phyloP scores from a whole-genome alignment of 441 rosid species.

The Pelargonium fulgidum region DNA sequence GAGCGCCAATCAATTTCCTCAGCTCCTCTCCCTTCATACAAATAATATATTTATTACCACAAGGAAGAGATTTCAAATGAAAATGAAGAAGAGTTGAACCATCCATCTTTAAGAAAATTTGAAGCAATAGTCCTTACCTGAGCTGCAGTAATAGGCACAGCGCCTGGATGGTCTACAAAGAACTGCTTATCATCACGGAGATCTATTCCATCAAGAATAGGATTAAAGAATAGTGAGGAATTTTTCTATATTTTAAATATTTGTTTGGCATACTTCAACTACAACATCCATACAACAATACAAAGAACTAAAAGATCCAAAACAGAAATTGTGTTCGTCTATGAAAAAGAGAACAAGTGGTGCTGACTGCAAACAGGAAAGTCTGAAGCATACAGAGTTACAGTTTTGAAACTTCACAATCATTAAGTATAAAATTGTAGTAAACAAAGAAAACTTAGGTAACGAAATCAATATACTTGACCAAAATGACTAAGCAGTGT shows the following conservation, averaged over 20 bases:
- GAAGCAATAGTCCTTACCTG: slow-evolving; percentile 37
- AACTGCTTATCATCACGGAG: slow-evolving; percentile 75
- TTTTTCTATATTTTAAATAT: background rate
- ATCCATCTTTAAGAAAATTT: slow-evolving; percentile 1
- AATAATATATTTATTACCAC: background rate
- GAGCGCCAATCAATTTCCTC: slow-evolving; percentile 72
- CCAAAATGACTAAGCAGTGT: background rate
- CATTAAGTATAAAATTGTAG: background rate
- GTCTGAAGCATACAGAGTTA: background rate
- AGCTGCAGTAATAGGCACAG: slow-evolving; percentile 56
- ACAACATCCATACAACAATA: background rate
- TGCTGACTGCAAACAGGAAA: background rate
- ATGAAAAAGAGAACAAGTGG: background rate
- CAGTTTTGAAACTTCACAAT: background rate
- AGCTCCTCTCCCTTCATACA: slow-evolving; percentile 79
- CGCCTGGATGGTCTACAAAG: slow-evolving; percentile 66
- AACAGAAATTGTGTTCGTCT: background rate
- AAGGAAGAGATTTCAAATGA: background rate
- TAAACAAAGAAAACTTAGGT: background rate
- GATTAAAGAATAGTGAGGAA: background rate
- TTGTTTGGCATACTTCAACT: background rate
- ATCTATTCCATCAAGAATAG: slow-evolving; percentile 34
- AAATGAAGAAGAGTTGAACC: background rate
- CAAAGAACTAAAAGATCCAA: background rate
- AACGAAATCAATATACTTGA: background rate